A percentile compares a stretch with the other conserved stretches of the same genome.
phyloP scores from a whole-genome alignment of 352 stramenopile species.

The Pythium chondricola region DNA sequence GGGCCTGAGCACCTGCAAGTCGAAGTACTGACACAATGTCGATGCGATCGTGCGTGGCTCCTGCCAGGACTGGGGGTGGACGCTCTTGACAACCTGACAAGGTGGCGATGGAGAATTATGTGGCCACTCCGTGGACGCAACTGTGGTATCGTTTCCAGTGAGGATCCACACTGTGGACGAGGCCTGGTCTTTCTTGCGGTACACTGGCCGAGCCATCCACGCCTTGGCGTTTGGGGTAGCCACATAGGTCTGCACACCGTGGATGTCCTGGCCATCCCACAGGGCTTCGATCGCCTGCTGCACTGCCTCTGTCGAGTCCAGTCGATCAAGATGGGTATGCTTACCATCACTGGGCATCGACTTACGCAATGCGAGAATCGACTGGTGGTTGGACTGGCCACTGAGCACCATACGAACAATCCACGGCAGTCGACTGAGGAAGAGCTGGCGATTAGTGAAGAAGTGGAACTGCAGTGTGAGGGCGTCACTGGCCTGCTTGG shows the following conservation, averaged over 20 bases:
- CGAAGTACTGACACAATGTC: slow-evolving; percentile 28
- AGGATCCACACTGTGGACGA: slow-evolving; percentile 52
- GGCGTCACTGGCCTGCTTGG: background rate
- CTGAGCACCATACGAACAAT: slow-evolving; percentile 4
- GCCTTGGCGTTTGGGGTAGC: slow-evolving; percentile 31
- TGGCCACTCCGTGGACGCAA: slow-evolving; percentile 8
- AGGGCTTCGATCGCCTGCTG: background rate
- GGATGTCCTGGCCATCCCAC: background rate
- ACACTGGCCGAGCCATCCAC: slow-evolving; percentile 50
- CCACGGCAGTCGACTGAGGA: slow-evolving; percentile 12
- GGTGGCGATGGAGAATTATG: slow-evolving; percentile 9
- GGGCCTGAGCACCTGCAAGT: slow-evolving; percentile 25
- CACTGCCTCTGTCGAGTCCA: background rate
- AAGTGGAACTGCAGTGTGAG: slow-evolving; percentile 8
- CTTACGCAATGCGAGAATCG: background rate
- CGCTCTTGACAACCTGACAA: slow-evolving; percentile 62
- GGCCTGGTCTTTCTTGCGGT: slow-evolving; percentile 41
- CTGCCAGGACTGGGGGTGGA: slow-evolving; percentile 41
- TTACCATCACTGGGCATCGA: background rate
- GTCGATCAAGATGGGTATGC: background rate
- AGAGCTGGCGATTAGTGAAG: background rate
- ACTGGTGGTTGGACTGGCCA: background rate
- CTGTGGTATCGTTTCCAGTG: slow-evolving; percentile 19
- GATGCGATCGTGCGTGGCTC: slow-evolving; percentile 32
- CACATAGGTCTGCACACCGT: slow-evolving; percentile 41